These are phyloP conservation scores for Martensiomyces pterosporus DNA, from an alignment of 192 early-diverging fungal genomes.

Conservation along the genomic window DNA sequence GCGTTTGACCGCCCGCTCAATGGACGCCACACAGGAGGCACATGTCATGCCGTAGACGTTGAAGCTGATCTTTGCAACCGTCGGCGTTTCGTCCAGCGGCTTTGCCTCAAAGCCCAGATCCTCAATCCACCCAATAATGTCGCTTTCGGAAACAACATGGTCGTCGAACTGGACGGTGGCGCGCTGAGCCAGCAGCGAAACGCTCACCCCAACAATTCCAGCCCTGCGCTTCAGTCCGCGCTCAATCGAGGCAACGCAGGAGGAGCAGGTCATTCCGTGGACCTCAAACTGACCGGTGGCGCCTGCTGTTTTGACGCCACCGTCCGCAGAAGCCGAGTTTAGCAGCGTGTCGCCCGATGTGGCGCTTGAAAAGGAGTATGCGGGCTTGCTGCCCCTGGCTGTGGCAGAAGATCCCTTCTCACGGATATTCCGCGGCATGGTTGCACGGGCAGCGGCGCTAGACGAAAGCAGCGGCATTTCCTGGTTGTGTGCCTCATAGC, in stretches of 20 bases:
- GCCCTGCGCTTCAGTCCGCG: slow-evolving; percentile 53
- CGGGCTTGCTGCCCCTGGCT: slow-evolving; percentile 1
- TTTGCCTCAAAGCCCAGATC: slow-evolving; percentile 72
- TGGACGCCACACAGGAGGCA: slow-evolving; percentile 69
- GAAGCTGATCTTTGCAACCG: slow-evolving; percentile 58
- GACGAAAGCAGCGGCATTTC: slow-evolving; percentile 5
- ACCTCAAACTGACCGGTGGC: slow-evolving; percentile 60
- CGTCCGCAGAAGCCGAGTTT: slow-evolving; percentile 6
- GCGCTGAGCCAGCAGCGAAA: slow-evolving; percentile 79
- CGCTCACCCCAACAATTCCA: slow-evolving; percentile 72
- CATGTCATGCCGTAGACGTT: slow-evolving; percentile 95
- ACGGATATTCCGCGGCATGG: slow-evolving; percentile 5
- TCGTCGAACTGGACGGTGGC: slow-evolving; percentile 68
- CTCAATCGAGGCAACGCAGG: slow-evolving; percentile 87
- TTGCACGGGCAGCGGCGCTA: too few species aligned
- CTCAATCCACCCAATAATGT: slow-evolving; percentile 63
- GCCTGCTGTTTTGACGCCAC: slow-evolving; percentile 6
- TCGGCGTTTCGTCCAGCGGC: slow-evolving; percentile 47
- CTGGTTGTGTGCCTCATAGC: not conserved
- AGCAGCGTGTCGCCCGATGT: slow-evolving; percentile 40
- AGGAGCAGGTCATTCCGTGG: slow-evolving; percentile 93
- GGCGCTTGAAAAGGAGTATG: slow-evolving; percentile 24
- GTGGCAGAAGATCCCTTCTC: too few species aligned
- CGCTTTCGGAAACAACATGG: slow-evolving; percentile 32
- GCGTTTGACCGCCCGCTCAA: slow-evolving; percentile 57